Evolutionary conservation across 2,329 filamentous ascomycete genomes (phyloP), one percentile per base, ranked within the genome.

Genomic region (Beauveria sp.): DNA sequence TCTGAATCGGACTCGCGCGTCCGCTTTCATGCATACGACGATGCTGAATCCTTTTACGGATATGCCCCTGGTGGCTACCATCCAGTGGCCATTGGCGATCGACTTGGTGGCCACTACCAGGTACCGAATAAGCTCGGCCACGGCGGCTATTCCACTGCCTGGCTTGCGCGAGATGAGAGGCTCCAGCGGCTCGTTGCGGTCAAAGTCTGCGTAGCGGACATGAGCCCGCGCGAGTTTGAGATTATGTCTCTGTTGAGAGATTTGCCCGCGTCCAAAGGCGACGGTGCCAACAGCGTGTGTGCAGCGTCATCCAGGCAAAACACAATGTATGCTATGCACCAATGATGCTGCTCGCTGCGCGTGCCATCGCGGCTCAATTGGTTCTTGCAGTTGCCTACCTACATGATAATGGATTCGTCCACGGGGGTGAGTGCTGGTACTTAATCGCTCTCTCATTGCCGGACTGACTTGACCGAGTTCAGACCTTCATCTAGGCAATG

Each of bases 111-210:
- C 12, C 70, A 71, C 9, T 78, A 77, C 63, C 66, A 68, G 28
- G 62, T 76, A 22, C 62, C 73, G 38, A 70, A 73, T 34, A 77
- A 77, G 64, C 62, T 77, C 52, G 75, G 74, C 51, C 74, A 68
- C 65, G 74, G 75, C 28, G 68, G 70, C 2, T 74, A 68, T 64
- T 74, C 72, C 2, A 78, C 74, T 2, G 71, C 76, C 53, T 77
- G 74, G 75, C 72, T 78, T 30, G 75, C 72, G 18, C 67, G 67
- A 42, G 75, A 78, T 64, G 20, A 4, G 24, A 46, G 58, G 47
- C 45, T 58, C 3, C 45, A 63, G 38, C 51, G 49, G 5, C 62
- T 63, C 26, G 63, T 66, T 28, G 65, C 65, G 20, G 18, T 66
- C 57, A 66, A 66, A 10, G 60, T 66, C 5, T 63, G 30, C 22